Base-by-base conservation (phyloP, 2,329 filamentous ascomycete species). In the Leptographium wingfieldii region DNA sequence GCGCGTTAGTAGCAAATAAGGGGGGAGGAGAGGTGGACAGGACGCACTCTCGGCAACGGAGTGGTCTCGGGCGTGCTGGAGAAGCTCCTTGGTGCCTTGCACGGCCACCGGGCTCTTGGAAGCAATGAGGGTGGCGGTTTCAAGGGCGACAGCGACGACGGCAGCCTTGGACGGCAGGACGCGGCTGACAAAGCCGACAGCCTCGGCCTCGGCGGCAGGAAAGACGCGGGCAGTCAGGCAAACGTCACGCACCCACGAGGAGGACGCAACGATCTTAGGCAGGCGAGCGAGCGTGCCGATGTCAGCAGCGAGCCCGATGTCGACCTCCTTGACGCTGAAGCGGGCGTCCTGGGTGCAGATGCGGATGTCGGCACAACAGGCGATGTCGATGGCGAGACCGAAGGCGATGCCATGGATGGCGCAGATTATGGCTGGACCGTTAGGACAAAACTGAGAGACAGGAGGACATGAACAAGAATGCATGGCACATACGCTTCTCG, bases 51-150 rank as follows among this genome's bases (percentile, higher is more conserved):
- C 90, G 54, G 81, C 82, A 33, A 95, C 83, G 2, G 80, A 78
- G 70, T 91, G 83, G 71, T 95, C 92, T 67, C 89, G 80, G 40
- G 86, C 87, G 69, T 86, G 90, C 72, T 94, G 91, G 69, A 96
- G 70, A 63, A 95, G 73, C 74, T 94, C 88, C 76, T 96, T 96
- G 10, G 91, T 95, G 6, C 88, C 86, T 75, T 90, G 83, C 64
- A 92, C 88, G 1, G 90, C 91, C 27, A 97, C 85, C 0, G 92
- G 92, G 68, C 88, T 94, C 80, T 96, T 96, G 22, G 71, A 76
- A 33, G 88, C 87, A 61, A 96, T 81, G 67, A 84, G 67, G 12
- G 68, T 73, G 0, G 86, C 90, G 67, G 88, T 68, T 63, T 82
- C 77, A 62, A 92, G 55, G 0, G 80, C 90, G 46, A 80, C 80